These are phyloP conservation scores for Naganishia sp. DNA, from an alignment of 1,284 basidiomycete species.

Conservation along the genomic window DNA sequence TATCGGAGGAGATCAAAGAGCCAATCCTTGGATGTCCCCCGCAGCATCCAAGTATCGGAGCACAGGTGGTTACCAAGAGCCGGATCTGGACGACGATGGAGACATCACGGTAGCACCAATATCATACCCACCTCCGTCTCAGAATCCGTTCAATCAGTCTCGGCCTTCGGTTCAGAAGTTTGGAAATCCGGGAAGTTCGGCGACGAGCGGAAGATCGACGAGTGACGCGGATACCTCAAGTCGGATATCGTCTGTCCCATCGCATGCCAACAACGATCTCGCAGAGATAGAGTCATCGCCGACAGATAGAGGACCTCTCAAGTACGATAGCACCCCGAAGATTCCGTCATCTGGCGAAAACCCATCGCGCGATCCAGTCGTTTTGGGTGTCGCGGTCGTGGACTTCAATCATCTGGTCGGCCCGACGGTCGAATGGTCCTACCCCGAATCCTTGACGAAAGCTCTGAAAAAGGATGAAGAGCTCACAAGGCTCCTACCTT, in stretches of 20 bases:
- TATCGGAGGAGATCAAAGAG: not conserved
- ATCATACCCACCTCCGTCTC: slow-evolving; percentile 31
- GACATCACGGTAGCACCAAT: slow-evolving; percentile 3
- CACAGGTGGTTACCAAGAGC: slow-evolving; percentile 11
- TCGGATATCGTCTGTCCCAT: not conserved
- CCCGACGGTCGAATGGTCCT: slow-evolving; percentile 78
- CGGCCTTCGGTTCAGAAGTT: slow-evolving; percentile 5
- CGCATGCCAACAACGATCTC: not conserved
- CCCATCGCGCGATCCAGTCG: slow-evolving; percentile 47
- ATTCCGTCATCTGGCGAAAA: not conserved
- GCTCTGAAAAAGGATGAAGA: slow-evolving; percentile 77
- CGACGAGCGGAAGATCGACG: not conserved
- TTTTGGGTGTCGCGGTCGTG: slow-evolving; percentile 80
- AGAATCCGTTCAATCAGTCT: slow-evolving; percentile 31
- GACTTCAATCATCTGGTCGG: slow-evolving; percentile 92
- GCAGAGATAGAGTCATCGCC: not conserved
- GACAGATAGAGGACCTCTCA: not conserved
- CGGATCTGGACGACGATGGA: slow-evolving; percentile 2
- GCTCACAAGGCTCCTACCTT: slow-evolving; percentile 79
- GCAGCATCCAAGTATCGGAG: not conserved
- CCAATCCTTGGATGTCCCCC: slow-evolving; percentile 21
- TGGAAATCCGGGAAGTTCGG: not conserved
- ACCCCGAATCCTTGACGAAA: slow-evolving; percentile 59
- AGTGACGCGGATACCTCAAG: not conserved
- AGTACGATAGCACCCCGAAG: slow-evolving; percentile 1